Conservation (phyloP, 1,284 basidiomycete species). For the Cryptococcus depauperatus region DNA sequence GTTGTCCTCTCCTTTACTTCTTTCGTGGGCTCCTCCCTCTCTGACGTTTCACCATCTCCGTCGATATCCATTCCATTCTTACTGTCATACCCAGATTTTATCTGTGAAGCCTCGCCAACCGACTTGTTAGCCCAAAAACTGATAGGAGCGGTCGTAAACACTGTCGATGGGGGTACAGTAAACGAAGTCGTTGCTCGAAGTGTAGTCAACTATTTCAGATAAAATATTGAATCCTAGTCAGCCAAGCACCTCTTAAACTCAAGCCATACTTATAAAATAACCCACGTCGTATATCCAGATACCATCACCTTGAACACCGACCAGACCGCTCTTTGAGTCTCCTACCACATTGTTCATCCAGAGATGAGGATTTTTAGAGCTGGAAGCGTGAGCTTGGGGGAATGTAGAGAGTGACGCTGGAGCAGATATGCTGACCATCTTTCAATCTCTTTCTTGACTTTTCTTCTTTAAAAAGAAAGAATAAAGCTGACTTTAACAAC, state of each 20-base stretch:
- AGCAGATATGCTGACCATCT: slow-evolving; percentile 36
- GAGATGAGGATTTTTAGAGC: slow-evolving; percentile 33
- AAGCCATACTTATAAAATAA: no score
- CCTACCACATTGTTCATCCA: slow-evolving; percentile 35
- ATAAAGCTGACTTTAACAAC: no score
- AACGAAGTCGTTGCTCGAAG: slow-evolving; percentile 39
- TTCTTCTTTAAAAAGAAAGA: no score
- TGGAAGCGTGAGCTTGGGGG: slow-evolving; percentile 31
- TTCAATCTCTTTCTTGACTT: not conserved
- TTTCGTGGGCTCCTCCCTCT: not conserved
- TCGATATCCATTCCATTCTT: slow-evolving; percentile 12
- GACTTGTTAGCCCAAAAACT: slow-evolving; percentile 21
- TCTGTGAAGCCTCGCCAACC: not conserved
- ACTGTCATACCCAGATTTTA: slow-evolving; percentile 4
- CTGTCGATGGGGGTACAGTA: slow-evolving; percentile 40
- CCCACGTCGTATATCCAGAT: slow-evolving; percentile 46
- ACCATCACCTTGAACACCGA: slow-evolving; percentile 44
- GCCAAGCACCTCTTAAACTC: not conserved
- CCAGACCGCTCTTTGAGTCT: slow-evolving; percentile 30
- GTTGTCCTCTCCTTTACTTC: slow-evolving; percentile 23
- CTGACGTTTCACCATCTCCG: slow-evolving; percentile 9
- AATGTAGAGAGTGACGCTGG: slow-evolving; percentile 39
- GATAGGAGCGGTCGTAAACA: slow-evolving; percentile 34
- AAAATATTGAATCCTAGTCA: slow-evolving; percentile 1
- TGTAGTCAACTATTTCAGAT: slow-evolving; percentile 39